Percentiles rank a stretch among this genome's conserved stretches.
These are phyloP conservation scores for Aspergillus sp. DNA, from an alignment of 2,329 filamentous ascomycete genomes.

Conservation along the genomic window DNA sequence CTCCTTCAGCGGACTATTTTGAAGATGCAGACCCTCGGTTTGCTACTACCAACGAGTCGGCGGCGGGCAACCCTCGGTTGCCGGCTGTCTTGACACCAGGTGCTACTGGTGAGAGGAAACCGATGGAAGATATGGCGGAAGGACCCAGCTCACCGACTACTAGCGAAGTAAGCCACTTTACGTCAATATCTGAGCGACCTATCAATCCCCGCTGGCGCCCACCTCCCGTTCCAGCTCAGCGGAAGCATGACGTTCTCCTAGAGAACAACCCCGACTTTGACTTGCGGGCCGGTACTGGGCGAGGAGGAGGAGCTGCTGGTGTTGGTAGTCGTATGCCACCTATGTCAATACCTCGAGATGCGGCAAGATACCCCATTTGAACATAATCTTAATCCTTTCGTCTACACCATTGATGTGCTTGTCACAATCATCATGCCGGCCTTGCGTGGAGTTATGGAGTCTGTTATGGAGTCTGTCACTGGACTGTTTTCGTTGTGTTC, in stretches of 20 bases:
- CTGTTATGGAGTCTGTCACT: background rate
- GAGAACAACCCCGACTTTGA: slow-evolving; percentile 85
- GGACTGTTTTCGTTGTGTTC: background rate
- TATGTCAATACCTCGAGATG: slow-evolving; percentile 21
- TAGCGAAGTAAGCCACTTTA: slow-evolving; percentile 83
- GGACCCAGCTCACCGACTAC: slow-evolving; percentile 70
- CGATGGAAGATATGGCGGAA: slow-evolving; percentile 57
- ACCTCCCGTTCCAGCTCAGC: slow-evolving; percentile 46
- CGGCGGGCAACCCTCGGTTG: slow-evolving; percentile 28
- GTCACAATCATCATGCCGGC: background rate
- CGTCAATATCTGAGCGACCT: slow-evolving; percentile 83
- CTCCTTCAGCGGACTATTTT: slow-evolving; percentile 66
- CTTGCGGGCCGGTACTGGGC: slow-evolving; percentile 53
- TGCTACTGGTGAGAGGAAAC: slow-evolving; percentile 41
- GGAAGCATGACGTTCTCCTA: slow-evolving; percentile 72
- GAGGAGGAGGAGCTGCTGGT: slow-evolving; percentile 24
- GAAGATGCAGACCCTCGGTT: slow-evolving; percentile 94
- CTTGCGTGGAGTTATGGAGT: slow-evolving; percentile 1
- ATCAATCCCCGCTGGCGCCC: slow-evolving; percentile 82
- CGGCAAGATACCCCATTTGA: slow-evolving; percentile 30
- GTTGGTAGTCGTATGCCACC: slow-evolving; percentile 30
- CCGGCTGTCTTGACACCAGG: slow-evolving; percentile 45
- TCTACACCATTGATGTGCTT: background rate
- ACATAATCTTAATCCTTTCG: slow-evolving; percentile 12
- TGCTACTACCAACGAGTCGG: slow-evolving; percentile 47